Base-by-base conservation (phyloP, 768 basidiomycete genomes). In the Leccinum olivaceopallidum region DNA sequence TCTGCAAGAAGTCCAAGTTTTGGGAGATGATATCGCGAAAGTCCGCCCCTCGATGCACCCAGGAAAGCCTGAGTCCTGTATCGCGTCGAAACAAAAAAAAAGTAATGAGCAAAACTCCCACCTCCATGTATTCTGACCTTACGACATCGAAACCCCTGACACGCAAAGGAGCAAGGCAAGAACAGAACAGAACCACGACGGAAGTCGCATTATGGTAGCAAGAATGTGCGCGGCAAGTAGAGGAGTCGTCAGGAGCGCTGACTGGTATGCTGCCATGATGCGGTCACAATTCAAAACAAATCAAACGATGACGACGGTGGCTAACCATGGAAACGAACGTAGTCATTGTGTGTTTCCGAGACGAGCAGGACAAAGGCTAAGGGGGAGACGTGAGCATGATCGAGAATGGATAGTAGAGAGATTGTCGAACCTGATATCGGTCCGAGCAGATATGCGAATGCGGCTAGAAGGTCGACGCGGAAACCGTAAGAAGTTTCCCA, bases 261-360 rank as follows among this genome's bases (percentile, higher is more conserved):
- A 89, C 74, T 92, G 90, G 69, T 92, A 92, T 32, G 88, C 91
- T 93, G 69, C 22, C 30, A 30, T 30, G 30, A 61, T 34, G 52
- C 20, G 39, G 57, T 56, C 54, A 62, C n/a, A 34, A 53, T 57
- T 51, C 56, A 57, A 56, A 44, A 32, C 4, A 56, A 53, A 64
- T 53, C 56, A 54, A 57, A 39, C 34, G 57, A 50, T 32, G 50
- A 56, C 48, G 28, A n/a, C 7, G 39, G 56, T 37, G 16, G 69
- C 82, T 67, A 56, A 89, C 89, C 87, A 69, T 90, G 89, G 70
- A 91, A 92, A 56, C 90, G 85, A 60, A 91, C 84, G 63, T 84
- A 88, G 72, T 91, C 87, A 66, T 88, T 89, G 61, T 83, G 82
- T 10, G 86, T 92, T 74, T 92, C 90, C n/a, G 86, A 63, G n/a